Evolutionary conservation across 75 land plant genomes (phyloP).

Genomic region (Pseudotsuga menziesii): DNA sequence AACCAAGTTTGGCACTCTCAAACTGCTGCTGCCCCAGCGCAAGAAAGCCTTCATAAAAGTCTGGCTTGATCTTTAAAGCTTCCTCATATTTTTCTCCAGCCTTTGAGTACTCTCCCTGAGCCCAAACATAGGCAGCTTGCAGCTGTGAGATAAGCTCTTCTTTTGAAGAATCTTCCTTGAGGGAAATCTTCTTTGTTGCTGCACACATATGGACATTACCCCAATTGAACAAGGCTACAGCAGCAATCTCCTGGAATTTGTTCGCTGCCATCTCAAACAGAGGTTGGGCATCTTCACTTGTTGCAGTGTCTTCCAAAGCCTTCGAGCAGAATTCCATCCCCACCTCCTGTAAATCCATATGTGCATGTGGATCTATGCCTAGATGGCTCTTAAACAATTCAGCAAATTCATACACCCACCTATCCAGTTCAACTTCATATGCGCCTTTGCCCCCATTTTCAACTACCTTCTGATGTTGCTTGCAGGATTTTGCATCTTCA

Average conservation of each 20-base stretch:
- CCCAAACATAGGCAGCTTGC: constrained; percentile 61
- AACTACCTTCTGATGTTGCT: neutral
- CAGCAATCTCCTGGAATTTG: constrained; percentile 74
- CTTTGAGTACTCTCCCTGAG: constrained; percentile 45
- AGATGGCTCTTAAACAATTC: constrained; percentile 60
- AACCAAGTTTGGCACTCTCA: no score
- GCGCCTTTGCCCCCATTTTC: neutral
- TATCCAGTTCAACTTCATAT: constrained; percentile 27
- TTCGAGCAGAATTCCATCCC: constrained; percentile 75
- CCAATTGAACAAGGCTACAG: constrained; percentile 77
- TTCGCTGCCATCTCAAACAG: constrained; percentile 56
- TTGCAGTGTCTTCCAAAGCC: constrained; percentile 69
- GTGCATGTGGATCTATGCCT: constrained; percentile 62
- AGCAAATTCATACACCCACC: constrained; percentile 64
- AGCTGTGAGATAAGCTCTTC: constrained; percentile 22
- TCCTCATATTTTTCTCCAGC: constrained; percentile 56
- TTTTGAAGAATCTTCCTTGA: no score
- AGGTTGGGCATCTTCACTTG: constrained; percentile 59
- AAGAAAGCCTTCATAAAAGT: no score
- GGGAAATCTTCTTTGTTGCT: constrained; percentile 49
- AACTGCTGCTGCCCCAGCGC: no score
- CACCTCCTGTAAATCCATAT: constrained; percentile 65
- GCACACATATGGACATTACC: constrained; percentile 78
- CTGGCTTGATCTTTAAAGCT: no score
- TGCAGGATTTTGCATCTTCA: constrained; percentile 17